These are phyloP conservation scores for Coemansia sp. DNA, from an alignment of 192 early-diverging fungal species.

Conservation along the genomic window DNA sequence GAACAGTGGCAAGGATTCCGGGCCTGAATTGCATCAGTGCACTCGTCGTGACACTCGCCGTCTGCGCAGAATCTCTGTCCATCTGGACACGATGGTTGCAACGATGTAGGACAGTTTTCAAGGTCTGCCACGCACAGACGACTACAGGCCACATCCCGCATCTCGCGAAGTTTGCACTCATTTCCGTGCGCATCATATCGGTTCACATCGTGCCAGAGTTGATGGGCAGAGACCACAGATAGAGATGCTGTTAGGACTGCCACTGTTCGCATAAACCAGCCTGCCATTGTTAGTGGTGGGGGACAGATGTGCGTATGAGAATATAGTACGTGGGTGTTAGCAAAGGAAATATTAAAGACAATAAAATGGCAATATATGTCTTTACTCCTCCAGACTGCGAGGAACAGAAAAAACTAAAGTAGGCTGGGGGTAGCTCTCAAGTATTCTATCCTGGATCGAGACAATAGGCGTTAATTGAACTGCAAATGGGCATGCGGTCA, in stretches of 20 bases:
- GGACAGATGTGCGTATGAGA: background rate
- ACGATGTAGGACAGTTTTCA: slow-evolving; percentile 27
- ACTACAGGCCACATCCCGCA: slow-evolving; percentile 37
- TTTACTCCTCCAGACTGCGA: background rate
- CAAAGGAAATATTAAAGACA: background rate
- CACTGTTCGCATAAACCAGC: background rate
- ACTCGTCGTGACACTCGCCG: slow-evolving; percentile 52
- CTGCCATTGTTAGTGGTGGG: background rate
- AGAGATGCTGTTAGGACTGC: background rate
- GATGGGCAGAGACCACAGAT: slow-evolving; percentile 3
- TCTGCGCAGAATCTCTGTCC: slow-evolving; percentile 52
- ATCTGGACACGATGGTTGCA: slow-evolving; percentile 37
- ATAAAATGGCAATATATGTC: background rate
- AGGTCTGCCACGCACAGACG: slow-evolving; percentile 42
- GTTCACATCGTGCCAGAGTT: slow-evolving; percentile 54
- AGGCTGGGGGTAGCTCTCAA: no score
- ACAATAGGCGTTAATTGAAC: background rate
- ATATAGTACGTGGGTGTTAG: background rate
- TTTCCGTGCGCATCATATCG: slow-evolving; percentile 52
- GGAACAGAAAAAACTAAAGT: background rate
- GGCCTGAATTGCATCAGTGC: slow-evolving; percentile 26
- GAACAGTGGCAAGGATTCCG: slow-evolving; percentile 51
- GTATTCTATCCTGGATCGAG: background rate
- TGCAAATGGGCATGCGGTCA: background rate
- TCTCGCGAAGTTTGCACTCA: slow-evolving; percentile 45